These are phyloP conservation scores for Eutrema heterophyllum DNA, from an alignment of 345 rosid species.

Conservation along the genomic window DNA sequence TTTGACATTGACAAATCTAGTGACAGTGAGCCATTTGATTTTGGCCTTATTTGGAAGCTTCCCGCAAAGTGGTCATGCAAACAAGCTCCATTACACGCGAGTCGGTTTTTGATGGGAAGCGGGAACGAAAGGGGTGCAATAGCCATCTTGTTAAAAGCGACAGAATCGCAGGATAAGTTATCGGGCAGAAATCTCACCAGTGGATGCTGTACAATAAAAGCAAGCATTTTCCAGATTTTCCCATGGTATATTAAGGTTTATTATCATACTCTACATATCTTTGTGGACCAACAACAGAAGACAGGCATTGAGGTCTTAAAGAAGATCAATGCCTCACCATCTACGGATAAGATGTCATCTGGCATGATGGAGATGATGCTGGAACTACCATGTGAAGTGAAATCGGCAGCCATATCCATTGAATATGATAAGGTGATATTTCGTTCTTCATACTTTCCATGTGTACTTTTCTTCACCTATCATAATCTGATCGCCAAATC, in stretches of 20 bases:
- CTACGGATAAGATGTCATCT: constrained; percentile 85
- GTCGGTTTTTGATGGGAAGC: constrained; percentile 94
- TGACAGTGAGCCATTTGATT: constrained; percentile 58
- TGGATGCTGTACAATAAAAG: constrained; percentile 50
- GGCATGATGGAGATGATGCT: constrained; percentile 86
- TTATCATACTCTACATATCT: constrained; percentile 63
- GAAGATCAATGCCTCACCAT: constrained; percentile 74
- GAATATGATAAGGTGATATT: constrained; percentile 86
- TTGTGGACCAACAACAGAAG: constrained; percentile 62
- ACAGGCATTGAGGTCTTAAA: constrained; percentile 47
- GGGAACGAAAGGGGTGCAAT: constrained; percentile 97
- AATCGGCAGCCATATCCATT: constrained; percentile 69
- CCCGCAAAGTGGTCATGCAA: constrained; percentile 68
- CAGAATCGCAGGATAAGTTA: constrained; percentile 36
- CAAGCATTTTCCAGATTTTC: constrained; percentile 81
- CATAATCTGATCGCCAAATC: neutral
- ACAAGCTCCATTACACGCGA: constrained; percentile 68
- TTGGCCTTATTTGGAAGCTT: constrained; percentile 66
- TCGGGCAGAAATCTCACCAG: constrained; percentile 6
- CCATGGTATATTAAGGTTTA: constrained; percentile 97
- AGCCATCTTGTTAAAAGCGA: constrained; percentile 72
- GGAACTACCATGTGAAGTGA: constrained; percentile 68
- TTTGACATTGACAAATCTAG: constrained; percentile 56
- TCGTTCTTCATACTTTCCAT: neutral
- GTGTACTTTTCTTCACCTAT: neutral